phyloP scores from a whole-genome alignment of 2,329 filamentous ascomycete genomes.

The Knoxdaviesia capensis region DNA sequence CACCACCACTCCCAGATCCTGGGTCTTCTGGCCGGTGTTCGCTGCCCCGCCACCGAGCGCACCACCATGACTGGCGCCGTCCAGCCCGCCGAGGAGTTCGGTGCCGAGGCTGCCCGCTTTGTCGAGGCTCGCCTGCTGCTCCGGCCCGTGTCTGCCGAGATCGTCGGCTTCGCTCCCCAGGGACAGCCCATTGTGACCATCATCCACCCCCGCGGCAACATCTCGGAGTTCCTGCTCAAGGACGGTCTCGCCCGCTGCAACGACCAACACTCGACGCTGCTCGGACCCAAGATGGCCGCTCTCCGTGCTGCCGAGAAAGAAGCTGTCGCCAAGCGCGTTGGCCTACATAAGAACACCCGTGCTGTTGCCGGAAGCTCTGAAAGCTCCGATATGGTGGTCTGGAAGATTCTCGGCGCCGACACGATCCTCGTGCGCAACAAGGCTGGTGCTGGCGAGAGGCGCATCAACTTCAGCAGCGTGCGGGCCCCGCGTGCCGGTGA shows the following conservation, averaged over 20 bases:
- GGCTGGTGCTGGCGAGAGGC: slow-evolving; percentile 60
- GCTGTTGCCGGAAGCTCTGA: slow-evolving; percentile 27
- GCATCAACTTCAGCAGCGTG: slow-evolving; percentile 80
- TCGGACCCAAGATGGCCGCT: slow-evolving; percentile 71
- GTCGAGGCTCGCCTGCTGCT: slow-evolving; percentile 76
- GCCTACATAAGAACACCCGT: slow-evolving; percentile 59
- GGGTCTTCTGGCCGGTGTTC: slow-evolving; percentile 72
- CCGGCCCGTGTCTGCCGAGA: slow-evolving; percentile 60
- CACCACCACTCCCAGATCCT: slow-evolving; percentile 79
- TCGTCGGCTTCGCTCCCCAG: slow-evolving; percentile 76
- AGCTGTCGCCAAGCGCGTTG: slow-evolving; percentile 57
- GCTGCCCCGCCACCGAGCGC: slow-evolving; percentile 75
- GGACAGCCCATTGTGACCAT: slow-evolving; percentile 78
- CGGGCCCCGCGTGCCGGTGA: slow-evolving; percentile 82
- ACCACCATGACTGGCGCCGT: slow-evolving; percentile 60
- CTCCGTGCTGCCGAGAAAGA: slow-evolving; percentile 73
- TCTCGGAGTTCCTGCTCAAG: slow-evolving; percentile 76
- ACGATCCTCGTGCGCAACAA: slow-evolving; percentile 76
- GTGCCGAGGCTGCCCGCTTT: slow-evolving; percentile 73
- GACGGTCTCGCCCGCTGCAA: slow-evolving; percentile 82
- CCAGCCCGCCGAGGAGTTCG: slow-evolving; percentile 72
- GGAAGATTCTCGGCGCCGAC: slow-evolving; percentile 72
- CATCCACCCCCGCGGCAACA: slow-evolving; percentile 77
- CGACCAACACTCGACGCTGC: slow-evolving; percentile 84
- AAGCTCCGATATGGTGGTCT: slow-evolving; percentile 64